phyloP scores from a whole-genome alignment of 208 protist genomes.

The Leishmania gerbilli region DNA sequence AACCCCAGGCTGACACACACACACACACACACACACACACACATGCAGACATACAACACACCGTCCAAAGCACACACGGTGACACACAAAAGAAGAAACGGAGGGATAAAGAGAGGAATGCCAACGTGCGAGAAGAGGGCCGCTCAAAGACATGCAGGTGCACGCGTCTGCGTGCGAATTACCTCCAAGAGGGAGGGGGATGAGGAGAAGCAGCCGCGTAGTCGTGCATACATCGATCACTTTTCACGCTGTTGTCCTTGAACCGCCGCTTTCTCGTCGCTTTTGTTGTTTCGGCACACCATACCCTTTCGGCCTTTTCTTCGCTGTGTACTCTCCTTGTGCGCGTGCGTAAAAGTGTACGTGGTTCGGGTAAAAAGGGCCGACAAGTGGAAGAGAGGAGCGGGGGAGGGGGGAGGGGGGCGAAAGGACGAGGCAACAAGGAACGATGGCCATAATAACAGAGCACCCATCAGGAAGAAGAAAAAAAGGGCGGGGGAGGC shows the following conservation, averaged over 20 bases:
- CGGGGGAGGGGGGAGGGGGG: too few species aligned
- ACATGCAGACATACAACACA: not conserved
- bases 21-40: not conserved
- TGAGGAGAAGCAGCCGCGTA: not conserved
- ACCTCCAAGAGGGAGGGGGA: not conserved
- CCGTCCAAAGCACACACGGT: not conserved
- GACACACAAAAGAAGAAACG: not conserved
- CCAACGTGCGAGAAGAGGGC: not conserved
- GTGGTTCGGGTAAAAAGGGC: not conserved
- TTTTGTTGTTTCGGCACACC: too few species aligned
- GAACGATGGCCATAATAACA: too few species aligned
- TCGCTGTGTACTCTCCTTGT: too few species aligned
- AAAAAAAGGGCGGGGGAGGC: not conserved
- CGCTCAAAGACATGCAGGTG: not conserved
- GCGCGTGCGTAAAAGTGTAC: too few species aligned
- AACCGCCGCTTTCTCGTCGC: too few species aligned
- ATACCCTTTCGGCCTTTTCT: too few species aligned
- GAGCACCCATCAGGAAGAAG: not conserved
- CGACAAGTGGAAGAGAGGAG: not conserved
- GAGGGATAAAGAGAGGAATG: not conserved
- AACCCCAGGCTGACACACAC: not conserved
- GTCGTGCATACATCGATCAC: not conserved
- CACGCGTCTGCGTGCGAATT: not conserved
- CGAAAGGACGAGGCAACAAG: too few species aligned
- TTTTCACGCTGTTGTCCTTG: not conserved